These are phyloP conservation scores for Pseudogymnoascus sp. DNA, from an alignment of 2,329 filamentous ascomycete genomes.

Conservation along the genomic window DNA sequence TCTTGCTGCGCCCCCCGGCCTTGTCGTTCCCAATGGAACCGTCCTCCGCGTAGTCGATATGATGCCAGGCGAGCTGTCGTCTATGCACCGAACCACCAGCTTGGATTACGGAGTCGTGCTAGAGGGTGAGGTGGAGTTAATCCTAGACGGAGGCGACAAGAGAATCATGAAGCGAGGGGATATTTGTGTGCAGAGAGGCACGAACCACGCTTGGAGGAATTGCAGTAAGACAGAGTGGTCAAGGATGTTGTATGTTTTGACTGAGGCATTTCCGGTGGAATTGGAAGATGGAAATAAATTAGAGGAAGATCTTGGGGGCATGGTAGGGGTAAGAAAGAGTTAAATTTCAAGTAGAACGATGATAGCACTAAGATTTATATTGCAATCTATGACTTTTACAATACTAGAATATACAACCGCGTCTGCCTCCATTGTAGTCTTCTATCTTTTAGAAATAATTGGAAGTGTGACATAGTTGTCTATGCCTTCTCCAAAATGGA, in stretches of 20 bases:
- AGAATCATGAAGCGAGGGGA: slow-evolving; percentile 34
- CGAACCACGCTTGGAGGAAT: slow-evolving; percentile 37
- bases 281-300: slow-evolving; percentile 11
- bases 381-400: not conserved
- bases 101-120: slow-evolving; percentile 37
- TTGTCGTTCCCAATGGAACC: slow-evolving; percentile 17
- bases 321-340: slow-evolving; percentile 15
- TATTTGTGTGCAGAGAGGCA: slow-evolving; percentile 37
- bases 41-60: slow-evolving; percentile 24
- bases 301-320: slow-evolving; percentile 17
- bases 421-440: not conserved
- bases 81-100: slow-evolving; percentile 37
- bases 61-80: slow-evolving; percentile 19
- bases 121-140: slow-evolving; percentile 34
- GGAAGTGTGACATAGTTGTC: slow-evolving; percentile 46
- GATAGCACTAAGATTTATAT: not conserved
- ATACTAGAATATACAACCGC: not conserved
- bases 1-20: slow-evolving; percentile 19
- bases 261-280: slow-evolving; percentile 12
- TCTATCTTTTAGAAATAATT: slow-evolving; percentile 36
- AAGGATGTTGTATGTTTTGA: slow-evolving; percentile 25
- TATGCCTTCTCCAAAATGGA: slow-evolving; percentile 41
- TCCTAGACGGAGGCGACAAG: slow-evolving; percentile 35
- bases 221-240: slow-evolving; percentile 18
- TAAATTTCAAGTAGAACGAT: too few species aligned